Evolutionary conservation across 2,329 filamentous ascomycete species (phyloP).

Genomic region (Calcarisporium arbuscula): DNA sequence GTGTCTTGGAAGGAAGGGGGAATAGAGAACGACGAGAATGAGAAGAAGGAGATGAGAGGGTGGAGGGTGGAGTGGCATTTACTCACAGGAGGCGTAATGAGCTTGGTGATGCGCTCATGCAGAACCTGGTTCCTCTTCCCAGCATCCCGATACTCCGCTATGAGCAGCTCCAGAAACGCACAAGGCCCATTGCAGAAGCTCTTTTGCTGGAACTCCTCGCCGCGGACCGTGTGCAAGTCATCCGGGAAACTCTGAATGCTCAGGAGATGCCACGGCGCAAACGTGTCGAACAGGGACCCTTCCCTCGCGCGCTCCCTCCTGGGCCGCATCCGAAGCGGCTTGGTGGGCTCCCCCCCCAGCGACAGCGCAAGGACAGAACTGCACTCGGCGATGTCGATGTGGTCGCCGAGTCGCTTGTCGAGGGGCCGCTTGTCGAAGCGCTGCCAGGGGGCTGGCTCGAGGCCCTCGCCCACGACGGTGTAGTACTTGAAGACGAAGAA

Average conservation of each 20-base stretch:
- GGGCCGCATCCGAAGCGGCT: slow-evolving; percentile 41
- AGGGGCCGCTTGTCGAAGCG: slow-evolving; percentile 41
- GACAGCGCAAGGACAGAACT: slow-evolving; percentile 53
- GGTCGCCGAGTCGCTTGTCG: slow-evolving; percentile 33
- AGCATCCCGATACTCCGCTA: slow-evolving; percentile 55
- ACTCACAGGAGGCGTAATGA: slow-evolving; percentile 50
- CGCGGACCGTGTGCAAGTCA: slow-evolving; percentile 48
- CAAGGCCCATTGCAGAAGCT: slow-evolving; percentile 55
- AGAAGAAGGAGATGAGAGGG: not conserved
- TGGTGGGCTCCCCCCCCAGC: slow-evolving; percentile 44
- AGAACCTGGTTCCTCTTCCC: slow-evolving; percentile 51
- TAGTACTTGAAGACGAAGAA: slow-evolving; percentile 62
- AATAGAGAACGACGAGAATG: not conserved
- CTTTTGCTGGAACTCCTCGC: slow-evolving; percentile 45
- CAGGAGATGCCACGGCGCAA: slow-evolving; percentile 54
- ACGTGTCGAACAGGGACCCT: slow-evolving; percentile 51
- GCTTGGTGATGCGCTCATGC: slow-evolving; percentile 48
- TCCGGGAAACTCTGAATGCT: slow-evolving; percentile 55
- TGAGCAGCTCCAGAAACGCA: slow-evolving; percentile 52
- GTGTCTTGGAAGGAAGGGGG: not conserved
- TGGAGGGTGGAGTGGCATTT: slow-evolving; percentile 1
- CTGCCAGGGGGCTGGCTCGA: slow-evolving; percentile 55
- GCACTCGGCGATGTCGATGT: slow-evolving; percentile 55
- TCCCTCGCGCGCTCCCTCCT: slow-evolving; percentile 41
- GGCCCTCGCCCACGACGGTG: slow-evolving; percentile 49